phyloP scores from a whole-genome alignment of 2,329 filamentous ascomycete genomes.

The Fusarium goolgardi region DNA sequence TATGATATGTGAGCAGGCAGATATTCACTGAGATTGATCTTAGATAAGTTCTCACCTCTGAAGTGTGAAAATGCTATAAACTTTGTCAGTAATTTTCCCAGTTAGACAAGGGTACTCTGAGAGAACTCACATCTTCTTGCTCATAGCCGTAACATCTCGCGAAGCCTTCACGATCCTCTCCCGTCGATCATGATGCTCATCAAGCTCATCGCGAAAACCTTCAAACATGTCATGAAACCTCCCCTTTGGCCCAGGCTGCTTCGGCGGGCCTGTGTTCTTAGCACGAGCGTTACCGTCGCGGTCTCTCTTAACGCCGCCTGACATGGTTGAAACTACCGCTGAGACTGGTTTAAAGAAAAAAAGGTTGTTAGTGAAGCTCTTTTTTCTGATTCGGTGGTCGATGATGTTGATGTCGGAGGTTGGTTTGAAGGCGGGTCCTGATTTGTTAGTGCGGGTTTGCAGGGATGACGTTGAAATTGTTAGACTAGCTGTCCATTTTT shows the following conservation, averaged over 20 bases:
- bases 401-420: slow-evolving; percentile 43
- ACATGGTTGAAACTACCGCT: slow-evolving; percentile 14
- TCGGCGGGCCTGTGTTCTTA: slow-evolving; percentile 50
- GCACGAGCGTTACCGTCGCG: slow-evolving; percentile 61
- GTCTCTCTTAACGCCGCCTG: slow-evolving; percentile 31
- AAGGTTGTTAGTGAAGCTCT: not conserved
- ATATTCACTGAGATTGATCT: not conserved
- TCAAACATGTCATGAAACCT: slow-evolving; percentile 82
- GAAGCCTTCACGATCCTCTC: slow-evolving; percentile 92
- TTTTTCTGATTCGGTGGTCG: slow-evolving; percentile 12
- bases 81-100: slow-evolving; percentile 5
- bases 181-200: slow-evolving; percentile 92
- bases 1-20: slow-evolving; percentile 51
- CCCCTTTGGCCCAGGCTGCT: slow-evolving; percentile 51
- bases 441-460: slow-evolving; percentile 39
- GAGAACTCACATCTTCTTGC: slow-evolving; percentile 88
- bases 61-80: slow-evolving; percentile 53
- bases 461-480: slow-evolving; percentile 44
- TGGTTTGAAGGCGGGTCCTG: slow-evolving; percentile 38
- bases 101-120: fast-evolving
- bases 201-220: slow-evolving; percentile 84
- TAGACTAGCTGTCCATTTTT: slow-evolving; percentile 32
- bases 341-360: not conserved
- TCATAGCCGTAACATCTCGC: slow-evolving; percentile 90
- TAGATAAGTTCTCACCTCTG: slow-evolving; percentile 52